These are phyloP conservation scores for Peronospora destructor DNA, from an alignment of 352 stramenopile genomes.

Conservation along the genomic window DNA sequence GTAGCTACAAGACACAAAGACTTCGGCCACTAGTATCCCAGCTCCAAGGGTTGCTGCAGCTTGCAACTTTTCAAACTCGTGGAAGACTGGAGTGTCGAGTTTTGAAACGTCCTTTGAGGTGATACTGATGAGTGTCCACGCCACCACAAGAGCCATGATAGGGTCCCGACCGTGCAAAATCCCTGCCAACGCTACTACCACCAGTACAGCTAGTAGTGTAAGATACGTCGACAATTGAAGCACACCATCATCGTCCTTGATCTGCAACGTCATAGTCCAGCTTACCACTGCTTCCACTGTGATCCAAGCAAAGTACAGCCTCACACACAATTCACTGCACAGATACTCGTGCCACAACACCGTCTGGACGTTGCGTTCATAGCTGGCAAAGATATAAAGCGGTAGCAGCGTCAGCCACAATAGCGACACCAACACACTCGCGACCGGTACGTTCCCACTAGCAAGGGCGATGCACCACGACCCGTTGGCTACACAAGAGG, in stretches of 20 bases:
- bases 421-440: conserved; percentile 43
- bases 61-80: conserved; percentile 40
- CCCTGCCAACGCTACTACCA: conserved; percentile 36
- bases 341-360: conserved; percentile 51
- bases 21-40: conserved; percentile 12
- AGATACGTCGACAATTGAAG: conserved; percentile 42
- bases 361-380: conserved; percentile 37
- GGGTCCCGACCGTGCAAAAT: conserved; percentile 48
- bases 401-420: conserved; percentile 52
- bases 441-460: conserved; percentile 27
- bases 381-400: conserved; percentile 62
- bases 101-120: conserved; percentile 31
- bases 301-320: conserved; percentile 62
- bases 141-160: conserved; percentile 44
- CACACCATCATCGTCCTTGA: conserved; percentile 23
- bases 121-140: conserved; percentile 46
- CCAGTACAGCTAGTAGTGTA: conserved; percentile 34
- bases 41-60: conserved; percentile 33
- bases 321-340: conserved; percentile 53
- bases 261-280: conserved; percentile 48
- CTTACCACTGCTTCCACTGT: conserved; percentile 43
- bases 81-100: conserved; percentile 15
- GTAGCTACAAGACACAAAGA: background rate
- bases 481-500: conserved; percentile 43
- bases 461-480: conserved; percentile 52